These are phyloP conservation scores for Spathaspora jeffriesii DNA, from an alignment of 1,139 yeast genomes.

Conservation along the genomic window DNA sequence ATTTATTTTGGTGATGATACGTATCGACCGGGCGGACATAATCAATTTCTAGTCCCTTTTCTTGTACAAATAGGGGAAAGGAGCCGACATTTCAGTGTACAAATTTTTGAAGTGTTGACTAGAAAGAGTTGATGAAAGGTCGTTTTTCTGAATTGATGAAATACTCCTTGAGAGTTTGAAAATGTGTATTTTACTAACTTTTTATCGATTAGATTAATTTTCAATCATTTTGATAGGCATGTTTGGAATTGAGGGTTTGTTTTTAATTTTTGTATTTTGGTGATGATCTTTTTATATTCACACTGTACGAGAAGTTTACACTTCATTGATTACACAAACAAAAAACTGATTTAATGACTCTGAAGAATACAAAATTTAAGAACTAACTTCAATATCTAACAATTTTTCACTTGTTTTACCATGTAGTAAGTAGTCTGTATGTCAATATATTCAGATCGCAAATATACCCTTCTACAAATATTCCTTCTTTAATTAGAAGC, in stretches of 20 bases:
- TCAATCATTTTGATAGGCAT: constrained; percentile 1
- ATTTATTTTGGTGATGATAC: constrained; percentile 52
- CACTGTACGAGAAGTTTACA: constrained; percentile 59
- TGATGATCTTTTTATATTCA: constrained; percentile 62
- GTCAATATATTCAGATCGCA: too few relatives aligned
- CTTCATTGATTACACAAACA: constrained; percentile 51
- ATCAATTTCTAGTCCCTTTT: constrained; percentile 44
- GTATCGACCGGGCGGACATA: constrained; percentile 87
- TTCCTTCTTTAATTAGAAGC: too few relatives aligned
- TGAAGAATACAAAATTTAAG: constrained; percentile 33
- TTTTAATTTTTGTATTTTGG: constrained; percentile 15
- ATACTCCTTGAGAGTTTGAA: neutral
- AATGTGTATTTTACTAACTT: neutral
- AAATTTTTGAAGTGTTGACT: constrained; percentile 57
- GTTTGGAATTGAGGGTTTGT: neutral
- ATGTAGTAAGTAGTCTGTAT: neutral
- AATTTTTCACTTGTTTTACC: neutral
- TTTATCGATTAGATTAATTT: neutral
- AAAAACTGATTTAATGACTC: constrained; percentile 83
- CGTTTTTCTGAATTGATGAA: constrained; percentile 37
- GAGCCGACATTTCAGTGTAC: constrained; percentile 71
- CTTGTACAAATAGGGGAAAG: constrained; percentile 47
- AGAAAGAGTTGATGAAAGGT: constrained; percentile 67
- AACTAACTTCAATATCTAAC: neutral
- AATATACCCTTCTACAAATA: too few relatives aligned